Evolutionary conservation across 371 early-diverging fungal genomes (phyloP), one percentile per base, ranked within the genome.

Genomic region (Fennellomyces sp.): DNA sequence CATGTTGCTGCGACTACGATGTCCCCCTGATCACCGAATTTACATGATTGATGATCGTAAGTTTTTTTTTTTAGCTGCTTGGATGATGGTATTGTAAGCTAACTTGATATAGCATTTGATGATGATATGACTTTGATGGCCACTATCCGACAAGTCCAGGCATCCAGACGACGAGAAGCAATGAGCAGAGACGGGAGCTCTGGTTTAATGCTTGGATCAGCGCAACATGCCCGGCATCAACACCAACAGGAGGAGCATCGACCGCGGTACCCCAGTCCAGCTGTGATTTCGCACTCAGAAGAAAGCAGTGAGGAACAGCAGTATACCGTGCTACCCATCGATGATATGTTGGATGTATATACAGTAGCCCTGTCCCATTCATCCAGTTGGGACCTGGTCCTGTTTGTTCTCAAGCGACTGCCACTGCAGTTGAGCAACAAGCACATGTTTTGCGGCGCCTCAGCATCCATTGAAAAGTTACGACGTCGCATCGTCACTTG

Each of bases 381-480:
- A n/a, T 70, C 75, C 15, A 81, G 86, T 28, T 88, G 88, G 80
- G 84, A 87, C 17, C 73, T 93, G 2, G 87, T 85, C 59, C 68
- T 70, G 2, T 80, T 83, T 35, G 83, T 93, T 1, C 70, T 94
- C 21, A 77, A 81, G 12, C 81, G 83, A 4, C 69, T 94, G 17
- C 81, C 85, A 15, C 60, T 68, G 10, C 94, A 94, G 65, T 69
- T 93, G 15, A 80, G 84, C 42, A 89, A 88, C 69, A 88, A 89
- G 58, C 86, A 90, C 55, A 61, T 93, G 26, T 91, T 91, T 57
- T 82, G 86, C 56, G 82, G 81, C 25, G 83, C 87, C 5, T 60
- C 70, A 1, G 71, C 69, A 27, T 70, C 80, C 60, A 78, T 92
- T 12, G 75, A 80, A 45, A 66, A 65, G 19, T 67, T 93, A 10